Percentiles rank a stretch among this genome's conserved stretches.
These are phyloP conservation scores for Sequoiadendron giganteum DNA, from an alignment of 75 land plant species.

Conservation along the genomic window DNA sequence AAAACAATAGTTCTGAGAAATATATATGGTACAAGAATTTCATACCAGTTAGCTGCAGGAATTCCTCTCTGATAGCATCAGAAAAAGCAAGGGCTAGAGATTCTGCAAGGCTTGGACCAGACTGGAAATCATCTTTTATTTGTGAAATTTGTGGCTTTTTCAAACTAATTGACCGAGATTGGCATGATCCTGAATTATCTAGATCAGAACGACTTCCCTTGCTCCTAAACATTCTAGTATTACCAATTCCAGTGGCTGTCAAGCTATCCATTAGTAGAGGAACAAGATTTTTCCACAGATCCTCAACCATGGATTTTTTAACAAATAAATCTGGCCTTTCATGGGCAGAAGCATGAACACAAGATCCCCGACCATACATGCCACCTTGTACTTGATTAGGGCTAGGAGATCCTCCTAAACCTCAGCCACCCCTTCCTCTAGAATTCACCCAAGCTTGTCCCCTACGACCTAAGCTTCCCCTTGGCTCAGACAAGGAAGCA, in stretches of 20 bases:
- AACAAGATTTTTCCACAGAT: constrained; percentile 47
- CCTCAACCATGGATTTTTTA: constrained; percentile 55
- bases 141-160: not conserved
- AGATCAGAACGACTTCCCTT: not conserved
- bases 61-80: not conserved
- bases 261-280: constrained; percentile 11
- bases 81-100: not conserved
- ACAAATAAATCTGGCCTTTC: constrained; percentile 46
- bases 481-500: constrained; percentile 7
- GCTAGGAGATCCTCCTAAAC: constrained; percentile 13
- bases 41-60: constrained; percentile 4
- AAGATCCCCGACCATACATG: constrained; percentile 22
- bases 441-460: not conserved
- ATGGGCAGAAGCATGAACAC: constrained; percentile 20
- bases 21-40: not conserved
- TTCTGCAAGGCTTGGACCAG: constrained; percentile 17
- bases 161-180: not conserved
- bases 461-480: constrained; percentile 15
- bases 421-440: constrained; percentile 26
- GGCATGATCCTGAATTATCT: not conserved
- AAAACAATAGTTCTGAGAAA: no score
- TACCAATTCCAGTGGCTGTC: not conserved
- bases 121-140: not conserved
- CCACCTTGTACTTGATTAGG: constrained; percentile 21
- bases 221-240: not conserved